A percentile compares a stretch with the other conserved stretches of the same genome.
Conservation (phyloP, 1,139 yeast species). For the Geotrichum fermentans region DNA sequence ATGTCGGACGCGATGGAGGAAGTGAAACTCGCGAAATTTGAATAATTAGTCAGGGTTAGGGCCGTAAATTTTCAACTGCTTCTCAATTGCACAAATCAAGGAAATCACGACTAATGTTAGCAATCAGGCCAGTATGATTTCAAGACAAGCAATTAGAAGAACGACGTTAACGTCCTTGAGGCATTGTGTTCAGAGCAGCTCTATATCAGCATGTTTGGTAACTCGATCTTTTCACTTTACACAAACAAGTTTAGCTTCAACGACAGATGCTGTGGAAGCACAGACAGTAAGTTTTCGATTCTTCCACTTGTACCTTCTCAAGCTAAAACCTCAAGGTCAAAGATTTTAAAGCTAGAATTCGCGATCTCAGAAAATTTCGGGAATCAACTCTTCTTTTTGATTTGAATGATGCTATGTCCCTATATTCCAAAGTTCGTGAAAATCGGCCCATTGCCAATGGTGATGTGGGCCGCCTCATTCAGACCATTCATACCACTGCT, state of each 20-base stretch:
- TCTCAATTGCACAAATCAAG: neutral
- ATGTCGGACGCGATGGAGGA: neutral
- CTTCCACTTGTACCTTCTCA: conserved; percentile 38
- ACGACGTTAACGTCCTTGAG: no score
- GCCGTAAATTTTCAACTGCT: no score
- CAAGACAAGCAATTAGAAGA: neutral
- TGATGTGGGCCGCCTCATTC: conserved; percentile 28
- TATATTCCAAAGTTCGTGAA: conserved; percentile 26
- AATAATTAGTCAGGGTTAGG: neutral
- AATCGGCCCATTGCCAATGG: conserved; percentile 23
- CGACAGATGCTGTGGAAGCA: no score
- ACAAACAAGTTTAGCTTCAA: no score
- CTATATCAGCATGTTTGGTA: no score
- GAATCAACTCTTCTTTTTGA: conserved; percentile 17
- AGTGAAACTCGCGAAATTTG: no score
- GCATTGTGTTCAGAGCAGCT: no score
- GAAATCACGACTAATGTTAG: neutral
- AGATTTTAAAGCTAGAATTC: neutral
- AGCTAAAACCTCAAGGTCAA: conserved; percentile 25
- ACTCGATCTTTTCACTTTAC: neutral
- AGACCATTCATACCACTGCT: conserved; percentile 26
- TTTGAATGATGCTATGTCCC: conserved; percentile 27
- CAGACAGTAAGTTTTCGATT: neutral
- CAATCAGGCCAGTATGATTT: neutral
- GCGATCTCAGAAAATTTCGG: neutral